Evolutionary conservation across 2,329 filamentous ascomycete genomes (phyloP).

Genomic region (Penicillium psychrosexuale): DNA sequence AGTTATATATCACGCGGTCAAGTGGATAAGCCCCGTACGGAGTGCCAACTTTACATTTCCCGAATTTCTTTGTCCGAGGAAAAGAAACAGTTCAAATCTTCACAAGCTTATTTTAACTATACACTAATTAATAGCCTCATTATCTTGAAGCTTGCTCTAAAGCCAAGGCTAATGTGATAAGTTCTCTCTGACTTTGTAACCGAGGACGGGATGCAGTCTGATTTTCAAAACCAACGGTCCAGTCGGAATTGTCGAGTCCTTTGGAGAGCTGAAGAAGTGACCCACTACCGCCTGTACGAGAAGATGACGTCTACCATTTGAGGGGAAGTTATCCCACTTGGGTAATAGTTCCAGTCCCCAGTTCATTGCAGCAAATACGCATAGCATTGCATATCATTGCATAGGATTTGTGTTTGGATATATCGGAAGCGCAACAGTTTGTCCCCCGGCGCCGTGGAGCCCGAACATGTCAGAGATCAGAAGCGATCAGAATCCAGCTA

Average conservation of each 20-base stretch:
- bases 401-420: neutral
- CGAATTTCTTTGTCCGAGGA: neutral
- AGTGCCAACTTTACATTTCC: neutral
- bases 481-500: neutral
- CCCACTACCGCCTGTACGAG: constrained; percentile 20
- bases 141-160: neutral
- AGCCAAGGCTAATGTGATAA: neutral
- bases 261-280: constrained; percentile 3
- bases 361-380: neutral
- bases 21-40: neutral
- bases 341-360: neutral
- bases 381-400: neutral
- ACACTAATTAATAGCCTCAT: neutral
- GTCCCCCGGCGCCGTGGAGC: neutral
- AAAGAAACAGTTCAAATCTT: neutral
- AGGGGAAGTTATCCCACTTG: neutral
- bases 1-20: neutral
- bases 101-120: neutral
- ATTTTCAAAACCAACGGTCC: constrained; percentile 4
- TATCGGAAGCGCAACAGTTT: neutral
- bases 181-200: constrained; percentile 13
- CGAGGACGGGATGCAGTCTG: neutral
- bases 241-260: constrained; percentile 23
- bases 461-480: neutral
- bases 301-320: constrained; percentile 26